Evolutionary conservation across 331 rosid genomes (phyloP), one percentile per base, ranked within the genome.

Genomic region (Malus hybrid): DNA sequence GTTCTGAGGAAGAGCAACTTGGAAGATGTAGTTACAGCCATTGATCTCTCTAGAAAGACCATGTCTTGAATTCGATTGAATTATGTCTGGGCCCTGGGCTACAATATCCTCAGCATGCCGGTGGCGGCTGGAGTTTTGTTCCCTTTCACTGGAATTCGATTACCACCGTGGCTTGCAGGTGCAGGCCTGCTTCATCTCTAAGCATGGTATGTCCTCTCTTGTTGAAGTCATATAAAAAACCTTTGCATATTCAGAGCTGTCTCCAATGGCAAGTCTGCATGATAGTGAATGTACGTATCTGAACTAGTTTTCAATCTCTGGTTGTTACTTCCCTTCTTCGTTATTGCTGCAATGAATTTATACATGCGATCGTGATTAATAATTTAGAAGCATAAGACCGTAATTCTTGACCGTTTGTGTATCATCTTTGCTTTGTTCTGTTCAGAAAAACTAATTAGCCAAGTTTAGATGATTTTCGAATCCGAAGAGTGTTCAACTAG

Each of bases 161-260:
- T n/a, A n/a, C 98, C 96, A 13, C 97, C 98, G 26, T 93, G 98
- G 98, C 93, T 93, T 53, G 97, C 98, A 2, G 96, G 97, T 76
- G 98, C 97, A 71, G 91, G 98, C 87, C 97, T 80, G 98, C 98
- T 60, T 93, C 98, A 12, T 93, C 97, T 72, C 75, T 93, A 6
- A 89, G 98, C 42, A 97, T 93, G 74, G 94, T 93, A 79, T 93
- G 94, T 0, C 91, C 98, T 70, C 97, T 93, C 57, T 63, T 93
- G 66, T 78, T 93, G 89, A 0, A 22, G 24, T 22, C 24, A 22
- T 22, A 22, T 22, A 22, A 22, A 1, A 22, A 22, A 1, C 24
- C 97, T 33, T 75, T 91, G 74, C 84, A 82, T 63, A 26, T 84
- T 76, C 70, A 77, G 15, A 50, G 16, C n/a, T 22, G 10, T 19